A percentile compares a stretch with the other conserved stretches of the same genome.
Conservation (phyloP, 2,329 filamentous ascomycete species). For the Diplocarpon mali region DNA sequence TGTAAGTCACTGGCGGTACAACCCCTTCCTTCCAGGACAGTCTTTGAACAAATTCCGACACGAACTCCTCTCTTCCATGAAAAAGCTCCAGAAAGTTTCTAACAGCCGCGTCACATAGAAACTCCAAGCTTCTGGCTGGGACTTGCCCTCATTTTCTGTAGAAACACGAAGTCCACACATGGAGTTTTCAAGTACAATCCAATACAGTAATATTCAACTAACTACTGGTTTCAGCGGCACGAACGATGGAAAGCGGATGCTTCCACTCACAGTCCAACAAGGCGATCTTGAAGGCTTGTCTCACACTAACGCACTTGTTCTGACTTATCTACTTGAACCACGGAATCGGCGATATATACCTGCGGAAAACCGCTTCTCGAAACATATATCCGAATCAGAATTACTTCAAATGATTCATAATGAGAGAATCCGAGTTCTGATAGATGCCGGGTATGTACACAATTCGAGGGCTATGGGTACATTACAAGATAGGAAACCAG, state of each 20-base stretch:
- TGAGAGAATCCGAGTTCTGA: conserved; percentile 39
- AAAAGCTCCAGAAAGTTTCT: too few species aligned
- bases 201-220: conserved; percentile 32
- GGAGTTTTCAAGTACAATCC: not conserved
- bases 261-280: conserved; percentile 52
- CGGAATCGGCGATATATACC: conserved; percentile 39
- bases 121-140: conserved; percentile 56
- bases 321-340: conserved; percentile 43
- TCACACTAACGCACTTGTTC: conserved; percentile 53
- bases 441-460: conserved; percentile 41
- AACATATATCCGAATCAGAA: conserved; percentile 33
- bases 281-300: conserved; percentile 43
- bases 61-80: too few species aligned
- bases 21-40: too few species aligned
- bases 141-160: conserved; percentile 40
- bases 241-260: conserved; percentile 49
- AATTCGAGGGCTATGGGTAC: too few species aligned
- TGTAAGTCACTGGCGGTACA: too few species aligned
- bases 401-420: conserved; percentile 34
- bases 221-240: conserved; percentile 65
- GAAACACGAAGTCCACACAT: not conserved
- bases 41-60: too few species aligned
- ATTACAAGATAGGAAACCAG: too few species aligned
- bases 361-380: conserved; percentile 32
- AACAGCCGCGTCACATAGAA: conserved; percentile 30